These are phyloP conservation scores for Colletotrichum godetiae DNA, from an alignment of 2,329 filamentous ascomycete genomes.

Conservation along the genomic window DNA sequence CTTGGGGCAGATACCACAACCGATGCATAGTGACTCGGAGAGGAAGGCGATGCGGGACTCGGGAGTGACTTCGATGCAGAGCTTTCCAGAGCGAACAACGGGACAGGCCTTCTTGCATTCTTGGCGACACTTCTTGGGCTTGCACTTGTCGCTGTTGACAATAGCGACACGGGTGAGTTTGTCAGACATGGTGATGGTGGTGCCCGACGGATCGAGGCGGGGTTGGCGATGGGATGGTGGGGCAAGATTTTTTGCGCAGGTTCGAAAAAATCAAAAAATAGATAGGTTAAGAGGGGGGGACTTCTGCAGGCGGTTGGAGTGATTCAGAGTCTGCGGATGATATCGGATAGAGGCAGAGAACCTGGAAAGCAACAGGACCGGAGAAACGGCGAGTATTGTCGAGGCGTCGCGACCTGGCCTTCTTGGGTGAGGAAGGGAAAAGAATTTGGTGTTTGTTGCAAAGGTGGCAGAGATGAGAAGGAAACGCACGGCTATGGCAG, in stretches of 20 bases:
- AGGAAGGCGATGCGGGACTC: conserved; percentile 97
- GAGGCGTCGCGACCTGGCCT: conserved; percentile 33
- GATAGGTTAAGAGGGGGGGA: conserved; percentile 4
- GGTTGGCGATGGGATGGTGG: conserved; percentile 28
- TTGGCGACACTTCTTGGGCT: conserved; percentile 89
- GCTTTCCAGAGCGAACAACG: conserved; percentile 95
- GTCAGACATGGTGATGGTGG: conserved; percentile 78
- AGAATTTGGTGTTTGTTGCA: conserved; percentile 27
- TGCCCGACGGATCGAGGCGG: conserved; percentile 36
- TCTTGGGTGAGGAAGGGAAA: conserved; percentile 19
- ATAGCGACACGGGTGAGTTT: conserved; percentile 98
- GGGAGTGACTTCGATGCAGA: conserved; percentile 92
- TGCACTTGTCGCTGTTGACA: conserved; percentile 92
- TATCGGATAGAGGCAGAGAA: background rate
- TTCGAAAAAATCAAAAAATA: conserved; percentile 10
- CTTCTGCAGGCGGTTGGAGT: background rate
- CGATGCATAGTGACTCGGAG: conserved; percentile 94
- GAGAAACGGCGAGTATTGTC: conserved; percentile 24
- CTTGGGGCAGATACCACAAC: conserved; percentile 99
- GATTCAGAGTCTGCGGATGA: background rate
- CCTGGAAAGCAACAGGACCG: conserved; percentile 13
- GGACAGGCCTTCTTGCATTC: conserved; percentile 99
- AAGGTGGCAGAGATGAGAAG: conserved; percentile 21
- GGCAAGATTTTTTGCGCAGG: conserved; percentile 21
- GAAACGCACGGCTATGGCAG: conserved; percentile 20